phyloP scores from a whole-genome alignment of 129 eudicot genomes.

The Chrysanthemum seticuspe region DNA sequence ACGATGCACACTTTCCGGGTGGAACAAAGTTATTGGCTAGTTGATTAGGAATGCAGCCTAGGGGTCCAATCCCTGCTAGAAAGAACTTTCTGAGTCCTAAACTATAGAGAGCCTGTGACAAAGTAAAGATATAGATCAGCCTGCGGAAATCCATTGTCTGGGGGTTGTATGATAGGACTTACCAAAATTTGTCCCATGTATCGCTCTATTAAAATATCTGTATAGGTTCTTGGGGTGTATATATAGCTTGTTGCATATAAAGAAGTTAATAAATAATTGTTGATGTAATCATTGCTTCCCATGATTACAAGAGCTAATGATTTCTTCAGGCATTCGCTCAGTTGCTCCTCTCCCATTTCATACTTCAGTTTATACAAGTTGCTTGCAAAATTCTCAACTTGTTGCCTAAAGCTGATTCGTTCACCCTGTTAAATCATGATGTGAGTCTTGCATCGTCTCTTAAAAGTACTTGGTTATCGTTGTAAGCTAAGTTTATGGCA shows the following conservation, averaged over 20 bases:
- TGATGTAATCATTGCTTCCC: conserved; percentile 87
- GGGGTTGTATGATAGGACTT: conserved; percentile 2
- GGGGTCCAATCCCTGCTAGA: conserved; percentile 64
- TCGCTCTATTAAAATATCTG: conserved; percentile 50
- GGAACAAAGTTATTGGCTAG: conserved; percentile 42
- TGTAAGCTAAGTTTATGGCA: not conserved
- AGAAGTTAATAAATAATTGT: conserved; percentile 60
- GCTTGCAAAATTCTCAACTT: conserved; percentile 66
- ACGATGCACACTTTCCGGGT: conserved; percentile 48
- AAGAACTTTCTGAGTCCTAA: conserved; percentile 65
- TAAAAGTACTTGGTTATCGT: not conserved
- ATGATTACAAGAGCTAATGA: conserved; percentile 49
- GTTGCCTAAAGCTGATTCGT: conserved; percentile 54
- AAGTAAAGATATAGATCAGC: conserved; percentile 11
- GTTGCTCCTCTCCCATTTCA: conserved; percentile 35
- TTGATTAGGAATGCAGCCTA: conserved; percentile 82
- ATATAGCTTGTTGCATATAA: conserved; percentile 36
- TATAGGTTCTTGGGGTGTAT: conserved; percentile 48
- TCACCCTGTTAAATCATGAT: conserved; percentile 48
- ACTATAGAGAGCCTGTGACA: conserved; percentile 55
- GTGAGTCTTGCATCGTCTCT: conserved; percentile 10
- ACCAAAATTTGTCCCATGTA: conserved; percentile 58
- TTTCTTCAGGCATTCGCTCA: conserved; percentile 33
- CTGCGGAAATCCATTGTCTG: not conserved
- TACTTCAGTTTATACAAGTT: conserved; percentile 41